phyloP scores from a whole-genome alignment of 2,329 filamentous ascomycete genomes.

The Beauveria australis region DNA sequence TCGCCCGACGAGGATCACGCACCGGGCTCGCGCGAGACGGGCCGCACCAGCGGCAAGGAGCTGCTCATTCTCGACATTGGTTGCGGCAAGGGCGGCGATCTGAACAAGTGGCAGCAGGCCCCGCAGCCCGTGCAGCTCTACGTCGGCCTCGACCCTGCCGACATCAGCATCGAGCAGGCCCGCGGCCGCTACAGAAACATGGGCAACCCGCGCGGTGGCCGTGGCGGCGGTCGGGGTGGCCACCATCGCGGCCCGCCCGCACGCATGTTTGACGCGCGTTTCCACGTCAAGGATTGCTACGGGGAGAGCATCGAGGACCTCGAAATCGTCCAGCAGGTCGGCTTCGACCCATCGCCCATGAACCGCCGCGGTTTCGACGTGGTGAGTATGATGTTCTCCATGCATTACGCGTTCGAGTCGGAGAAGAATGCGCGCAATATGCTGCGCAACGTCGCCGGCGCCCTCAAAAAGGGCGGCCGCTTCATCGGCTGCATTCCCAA shows the following conservation, averaged over 20 bases:
- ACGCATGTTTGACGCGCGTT: constrained; percentile 73
- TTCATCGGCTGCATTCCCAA: constrained; percentile 97
- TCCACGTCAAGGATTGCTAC: constrained; percentile 88
- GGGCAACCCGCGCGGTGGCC: constrained; percentile 50
- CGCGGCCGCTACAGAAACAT: constrained; percentile 73
- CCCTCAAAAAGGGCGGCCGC: constrained; percentile 85
- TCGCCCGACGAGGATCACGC: constrained; percentile 69
- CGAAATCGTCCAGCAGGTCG: constrained; percentile 74
- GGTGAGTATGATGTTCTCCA: constrained; percentile 98
- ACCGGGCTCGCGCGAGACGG: constrained; percentile 49
- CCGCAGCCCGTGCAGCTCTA: constrained; percentile 89
- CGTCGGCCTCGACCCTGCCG: constrained; percentile 87
- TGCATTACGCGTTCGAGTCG: constrained; percentile 96
- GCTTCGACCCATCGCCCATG: constrained; percentile 72
- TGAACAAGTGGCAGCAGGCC: constrained; percentile 93
- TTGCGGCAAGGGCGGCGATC: constrained; percentile 91
- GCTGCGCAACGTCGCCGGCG: constrained; percentile 84
- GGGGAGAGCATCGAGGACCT: constrained; percentile 75
- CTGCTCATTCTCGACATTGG: constrained; percentile 87
- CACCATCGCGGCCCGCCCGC: constrained; percentile 32
- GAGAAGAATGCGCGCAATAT: constrained; percentile 86
- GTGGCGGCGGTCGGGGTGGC: constrained; percentile 39
- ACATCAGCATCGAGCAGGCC: constrained; percentile 86
- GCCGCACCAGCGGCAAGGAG: constrained; percentile 44
- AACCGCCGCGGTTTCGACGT: constrained; percentile 82